These are phyloP conservation scores for Sugiyamaella neomexicana DNA, from an alignment of 1,139 yeast genomes.

Conservation along the genomic window DNA sequence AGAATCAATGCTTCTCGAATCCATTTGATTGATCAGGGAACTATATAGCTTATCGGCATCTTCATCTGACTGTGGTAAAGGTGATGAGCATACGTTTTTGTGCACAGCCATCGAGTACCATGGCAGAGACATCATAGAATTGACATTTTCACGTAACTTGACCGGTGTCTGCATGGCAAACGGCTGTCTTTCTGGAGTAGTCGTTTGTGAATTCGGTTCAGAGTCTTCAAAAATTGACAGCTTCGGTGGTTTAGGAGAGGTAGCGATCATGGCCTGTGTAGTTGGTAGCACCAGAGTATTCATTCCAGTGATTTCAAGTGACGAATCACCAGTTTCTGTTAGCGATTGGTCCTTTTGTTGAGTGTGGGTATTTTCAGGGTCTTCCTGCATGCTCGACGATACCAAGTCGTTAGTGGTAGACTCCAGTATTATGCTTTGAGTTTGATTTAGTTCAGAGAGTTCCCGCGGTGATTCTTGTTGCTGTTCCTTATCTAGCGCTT, in stretches of 20 bases:
- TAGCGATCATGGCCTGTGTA: neutral
- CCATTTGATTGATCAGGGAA: conserved; percentile 26
- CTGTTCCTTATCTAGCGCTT: neutral
- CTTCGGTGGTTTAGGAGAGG: conserved; percentile 11
- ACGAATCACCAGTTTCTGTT: neutral
- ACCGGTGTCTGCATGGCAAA: conserved; percentile 13
- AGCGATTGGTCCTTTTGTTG: no score
- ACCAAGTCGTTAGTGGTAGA: no score
- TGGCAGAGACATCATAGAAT: conserved; percentile 8
- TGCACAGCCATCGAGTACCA: conserved; percentile 28
- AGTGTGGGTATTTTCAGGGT: neutral
- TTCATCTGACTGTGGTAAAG: conserved; percentile 29
- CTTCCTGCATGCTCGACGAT: no score
- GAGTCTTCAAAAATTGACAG: conserved; percentile 26
- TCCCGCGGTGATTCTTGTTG: neutral
- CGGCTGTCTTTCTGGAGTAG: neutral
- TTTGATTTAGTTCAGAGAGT: neutral
- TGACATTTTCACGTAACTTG: conserved; percentile 17
- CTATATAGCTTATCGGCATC: conserved; percentile 32
- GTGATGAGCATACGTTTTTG: conserved; percentile 29
- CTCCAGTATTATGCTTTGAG: no score
- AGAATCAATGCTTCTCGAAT: conserved; percentile 26
- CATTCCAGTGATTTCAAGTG: conserved; percentile 5
- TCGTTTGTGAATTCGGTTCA: conserved; percentile 8
- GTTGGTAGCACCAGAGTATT: neutral